phyloP scores from a whole-genome alignment of 169 alveolate species.

The Plasmodium knowlesi region DNA sequence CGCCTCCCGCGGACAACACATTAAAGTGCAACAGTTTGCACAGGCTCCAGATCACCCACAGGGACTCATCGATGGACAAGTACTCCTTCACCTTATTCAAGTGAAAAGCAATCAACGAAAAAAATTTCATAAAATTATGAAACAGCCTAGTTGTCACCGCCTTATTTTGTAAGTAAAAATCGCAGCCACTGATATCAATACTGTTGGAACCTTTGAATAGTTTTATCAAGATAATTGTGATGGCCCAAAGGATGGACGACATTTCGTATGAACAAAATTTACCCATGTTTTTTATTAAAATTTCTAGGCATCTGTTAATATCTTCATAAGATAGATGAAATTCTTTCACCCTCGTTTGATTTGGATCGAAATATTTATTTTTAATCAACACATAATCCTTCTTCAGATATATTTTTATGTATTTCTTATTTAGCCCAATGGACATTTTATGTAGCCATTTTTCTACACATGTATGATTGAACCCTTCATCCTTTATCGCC shows the following conservation, averaged over 20 bases:
- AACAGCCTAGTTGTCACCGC: not conserved
- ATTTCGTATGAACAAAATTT: slow-evolving; percentile 61
- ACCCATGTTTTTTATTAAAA: slow-evolving; percentile 21
- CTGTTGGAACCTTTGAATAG: slow-evolving; percentile 4
- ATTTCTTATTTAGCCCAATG: slow-evolving; percentile 28
- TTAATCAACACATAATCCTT: slow-evolving; percentile 14
- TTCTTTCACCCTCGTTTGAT: slow-evolving; percentile 8
- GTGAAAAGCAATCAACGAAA: not conserved
- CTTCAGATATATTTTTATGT: slow-evolving; percentile 15
- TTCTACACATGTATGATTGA: slow-evolving; percentile 48
- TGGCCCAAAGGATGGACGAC: slow-evolving; percentile 54
- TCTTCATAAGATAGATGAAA: not conserved
- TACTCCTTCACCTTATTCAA: slow-evolving; percentile 27
- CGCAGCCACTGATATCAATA: not conserved
- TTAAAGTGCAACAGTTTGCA: slow-evolving; percentile 39
- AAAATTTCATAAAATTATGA: slow-evolving; percentile 19
- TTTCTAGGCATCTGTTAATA: slow-evolving; percentile 19
- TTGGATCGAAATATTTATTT: not conserved
- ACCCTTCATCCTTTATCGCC: slow-evolving; percentile 6
- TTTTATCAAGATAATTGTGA: slow-evolving; percentile 32
- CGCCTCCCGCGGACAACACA: not conserved
- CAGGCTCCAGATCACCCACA: slow-evolving; percentile 68
- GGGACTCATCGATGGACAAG: slow-evolving; percentile 58
- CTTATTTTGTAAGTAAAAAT: not conserved
- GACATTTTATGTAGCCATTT: slow-evolving; percentile 67